A percentile compares a stretch with the other conserved stretches of the same genome.
Conservation (phyloP, 306 rosid genomes). For the Prosopis cineraria region DNA sequence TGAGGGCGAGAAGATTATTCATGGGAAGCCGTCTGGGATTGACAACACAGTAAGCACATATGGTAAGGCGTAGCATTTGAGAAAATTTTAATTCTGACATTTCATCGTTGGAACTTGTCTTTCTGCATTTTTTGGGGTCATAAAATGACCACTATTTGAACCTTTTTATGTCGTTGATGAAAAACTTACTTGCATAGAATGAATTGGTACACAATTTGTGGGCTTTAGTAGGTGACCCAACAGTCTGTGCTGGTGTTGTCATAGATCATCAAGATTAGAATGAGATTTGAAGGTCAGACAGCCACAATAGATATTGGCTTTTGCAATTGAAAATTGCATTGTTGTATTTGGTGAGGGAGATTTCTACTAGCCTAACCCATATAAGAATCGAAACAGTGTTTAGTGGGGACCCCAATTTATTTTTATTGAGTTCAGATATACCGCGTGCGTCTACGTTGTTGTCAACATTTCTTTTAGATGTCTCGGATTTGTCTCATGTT, state of each 20-base stretch:
- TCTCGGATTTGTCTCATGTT: conserved; percentile 2
- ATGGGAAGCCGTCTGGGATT: conserved; percentile 97
- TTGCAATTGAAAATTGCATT: conserved; percentile 13
- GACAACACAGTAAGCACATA: conserved; percentile 94
- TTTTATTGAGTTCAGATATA: neutral
- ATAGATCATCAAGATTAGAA: conserved; percentile 9
- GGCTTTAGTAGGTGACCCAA: neutral
- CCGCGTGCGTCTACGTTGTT: neutral
- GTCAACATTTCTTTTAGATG: neutral
- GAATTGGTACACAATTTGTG: neutral
- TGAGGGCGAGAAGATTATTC: conserved; percentile 96
- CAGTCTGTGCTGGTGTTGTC: conserved; percentile 8
- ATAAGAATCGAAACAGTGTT: conserved; percentile 1
- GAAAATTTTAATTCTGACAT: neutral
- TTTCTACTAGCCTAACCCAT: neutral
- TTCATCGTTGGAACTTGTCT: conserved; percentile 7
- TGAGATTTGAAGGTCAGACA: conserved; percentile 9
- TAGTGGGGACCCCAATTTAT: neutral
- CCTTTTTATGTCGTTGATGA: neutral
- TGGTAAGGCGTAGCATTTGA: conserved; percentile 54
- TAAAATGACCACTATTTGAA: neutral
- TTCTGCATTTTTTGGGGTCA: conserved; percentile 6
- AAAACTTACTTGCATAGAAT: neutral
- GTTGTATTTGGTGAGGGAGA: conserved; percentile 9
- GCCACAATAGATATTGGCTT: conserved; percentile 1